phyloP scores from a whole-genome alignment of 192 early-diverging fungal species.

The Backusella mclennaniae region DNA sequence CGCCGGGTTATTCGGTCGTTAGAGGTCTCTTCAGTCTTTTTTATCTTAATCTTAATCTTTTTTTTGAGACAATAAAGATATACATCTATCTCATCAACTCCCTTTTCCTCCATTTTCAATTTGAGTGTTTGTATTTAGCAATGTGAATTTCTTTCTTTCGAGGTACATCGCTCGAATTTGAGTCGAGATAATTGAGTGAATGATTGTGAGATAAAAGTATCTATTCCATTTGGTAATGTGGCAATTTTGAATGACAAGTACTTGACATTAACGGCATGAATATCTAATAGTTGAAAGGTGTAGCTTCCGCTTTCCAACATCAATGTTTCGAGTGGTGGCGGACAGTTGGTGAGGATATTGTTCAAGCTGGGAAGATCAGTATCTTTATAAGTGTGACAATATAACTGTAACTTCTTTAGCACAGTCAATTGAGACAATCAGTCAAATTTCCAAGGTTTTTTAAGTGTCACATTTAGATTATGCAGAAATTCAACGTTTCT shows the following conservation, averaged over 20 bases:
- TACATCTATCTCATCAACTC: no score
- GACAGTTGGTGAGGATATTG: neutral
- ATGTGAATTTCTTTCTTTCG: neutral
- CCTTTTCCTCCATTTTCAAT: no score
- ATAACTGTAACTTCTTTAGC: neutral
- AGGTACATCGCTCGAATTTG: neutral
- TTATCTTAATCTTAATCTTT: no score
- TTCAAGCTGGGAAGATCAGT: neutral
- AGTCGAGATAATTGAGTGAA: neutral
- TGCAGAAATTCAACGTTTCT: neutral
- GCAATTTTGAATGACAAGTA: neutral
- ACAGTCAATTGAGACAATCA: neutral
- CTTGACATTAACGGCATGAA: neutral
- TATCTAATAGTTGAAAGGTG: neutral
- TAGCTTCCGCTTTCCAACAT: neutral
- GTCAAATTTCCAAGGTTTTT: neutral
- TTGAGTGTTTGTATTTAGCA: neutral
- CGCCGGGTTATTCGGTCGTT: no score
- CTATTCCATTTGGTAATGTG: neutral
- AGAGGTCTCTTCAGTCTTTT: no score
- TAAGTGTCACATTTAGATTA: neutral
- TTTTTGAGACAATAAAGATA: no score
- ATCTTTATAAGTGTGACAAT: neutral
- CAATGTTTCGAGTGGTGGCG: neutral
- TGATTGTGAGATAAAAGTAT: neutral